Percentiles rank a stretch among this genome's conserved stretches.
These are phyloP conservation scores for Protomyces inundatus DNA, from an alignment of 1,139 yeast species.

Conservation along the genomic window DNA sequence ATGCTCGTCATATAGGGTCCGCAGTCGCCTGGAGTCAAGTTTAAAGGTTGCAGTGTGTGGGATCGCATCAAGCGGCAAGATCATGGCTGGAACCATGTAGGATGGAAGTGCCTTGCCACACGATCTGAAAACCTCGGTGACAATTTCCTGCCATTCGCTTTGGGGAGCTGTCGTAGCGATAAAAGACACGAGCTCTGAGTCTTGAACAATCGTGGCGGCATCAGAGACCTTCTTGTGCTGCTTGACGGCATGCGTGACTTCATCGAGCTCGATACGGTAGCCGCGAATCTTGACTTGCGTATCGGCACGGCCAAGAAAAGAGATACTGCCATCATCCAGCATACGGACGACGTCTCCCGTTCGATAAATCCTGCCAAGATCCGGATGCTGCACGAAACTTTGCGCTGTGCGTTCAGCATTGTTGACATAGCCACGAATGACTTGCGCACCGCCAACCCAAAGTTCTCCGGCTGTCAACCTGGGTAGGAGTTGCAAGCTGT, in stretches of 20 bases:
- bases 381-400: conserved; percentile 26
- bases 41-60: conserved; percentile 32
- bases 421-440: conserved; percentile 32
- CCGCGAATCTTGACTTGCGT: conserved; percentile 35
- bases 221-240: conserved; percentile 21
- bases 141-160: not conserved
- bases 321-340: conserved; percentile 31
- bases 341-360: conserved; percentile 34
- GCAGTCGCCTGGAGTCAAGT: conserved; percentile 26
- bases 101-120: conserved; percentile 26
- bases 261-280: conserved; percentile 34
- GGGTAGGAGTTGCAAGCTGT: conserved; percentile 29
- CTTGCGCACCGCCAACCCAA: conserved; percentile 34
- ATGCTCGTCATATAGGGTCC: not conserved
- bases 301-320: conserved; percentile 33
- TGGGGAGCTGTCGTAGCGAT: not conserved
- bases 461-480: conserved; percentile 33
- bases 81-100: conserved; percentile 33
- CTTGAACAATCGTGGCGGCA: conserved; percentile 23
- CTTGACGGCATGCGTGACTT: conserved; percentile 28
- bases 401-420: conserved; percentile 29
- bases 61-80: conserved; percentile 21
- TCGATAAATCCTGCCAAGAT: conserved; percentile 31
- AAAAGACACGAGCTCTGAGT: not conserved
- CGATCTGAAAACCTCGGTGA: not conserved